These are phyloP conservation scores for Viridothelium virens DNA, from an alignment of 495 filamentous ascomycete species.

Conservation along the genomic window DNA sequence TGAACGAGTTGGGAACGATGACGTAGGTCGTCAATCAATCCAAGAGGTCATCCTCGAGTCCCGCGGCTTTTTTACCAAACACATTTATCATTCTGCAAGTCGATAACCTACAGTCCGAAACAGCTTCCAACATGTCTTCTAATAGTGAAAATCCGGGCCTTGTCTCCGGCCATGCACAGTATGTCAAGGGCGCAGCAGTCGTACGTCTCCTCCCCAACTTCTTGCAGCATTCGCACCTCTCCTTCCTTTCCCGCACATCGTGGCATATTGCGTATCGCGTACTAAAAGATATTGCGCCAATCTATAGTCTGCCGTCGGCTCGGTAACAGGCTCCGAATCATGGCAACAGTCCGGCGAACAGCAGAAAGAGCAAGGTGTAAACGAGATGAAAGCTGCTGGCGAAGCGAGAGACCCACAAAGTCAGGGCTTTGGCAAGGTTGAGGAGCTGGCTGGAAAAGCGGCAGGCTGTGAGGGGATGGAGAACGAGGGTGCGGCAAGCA, in stretches of 20 bases:
- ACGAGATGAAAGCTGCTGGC: slow-evolving; percentile 34
- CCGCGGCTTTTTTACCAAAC: not conserved
- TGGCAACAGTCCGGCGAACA: slow-evolving; percentile 32
- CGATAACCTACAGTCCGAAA: not conserved
- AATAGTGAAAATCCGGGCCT: slow-evolving; percentile 31
- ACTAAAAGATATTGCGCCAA: no score
- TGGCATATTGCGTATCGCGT: no score
- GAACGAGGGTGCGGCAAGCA: slow-evolving; percentile 33
- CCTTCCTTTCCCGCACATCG: no score
- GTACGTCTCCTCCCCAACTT: slow-evolving; percentile 22
- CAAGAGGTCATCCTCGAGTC: not conserved
- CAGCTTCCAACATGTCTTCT: slow-evolving; percentile 21
- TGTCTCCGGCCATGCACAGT: slow-evolving; percentile 34
- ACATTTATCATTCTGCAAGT: no score
- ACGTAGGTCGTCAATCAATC: no score
- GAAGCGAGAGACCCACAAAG: slow-evolving; percentile 27
- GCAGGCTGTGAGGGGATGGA: slow-evolving; percentile 37
- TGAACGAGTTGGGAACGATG: no score
- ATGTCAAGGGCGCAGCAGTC: slow-evolving; percentile 34
- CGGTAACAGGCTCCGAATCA: slow-evolving; percentile 27
- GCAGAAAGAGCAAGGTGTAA: slow-evolving; percentile 31
- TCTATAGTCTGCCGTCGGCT: slow-evolving; percentile 31
- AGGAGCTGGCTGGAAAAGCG: slow-evolving; percentile 33
- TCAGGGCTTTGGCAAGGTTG: slow-evolving; percentile 32
- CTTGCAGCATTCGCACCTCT: not conserved